Conservation (phyloP, 1,284 basidiomycete genomes). For the Rhodofomes roseus region DNA sequence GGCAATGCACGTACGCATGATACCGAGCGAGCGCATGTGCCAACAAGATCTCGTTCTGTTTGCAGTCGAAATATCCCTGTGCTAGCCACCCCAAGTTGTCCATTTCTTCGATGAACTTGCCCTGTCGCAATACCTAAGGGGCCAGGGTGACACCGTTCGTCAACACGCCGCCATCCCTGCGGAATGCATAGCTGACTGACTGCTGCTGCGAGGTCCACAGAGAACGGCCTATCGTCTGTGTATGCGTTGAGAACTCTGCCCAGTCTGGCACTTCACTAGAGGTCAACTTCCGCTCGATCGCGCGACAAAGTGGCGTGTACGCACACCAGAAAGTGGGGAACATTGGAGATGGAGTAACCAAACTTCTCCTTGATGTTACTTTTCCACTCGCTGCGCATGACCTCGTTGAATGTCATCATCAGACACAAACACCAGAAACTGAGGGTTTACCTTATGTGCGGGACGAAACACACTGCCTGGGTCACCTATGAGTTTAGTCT, state of each 20-base stretch:
- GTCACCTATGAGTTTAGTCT: slow-evolving; percentile 13
- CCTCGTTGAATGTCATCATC: background rate
- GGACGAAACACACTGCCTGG: background rate
- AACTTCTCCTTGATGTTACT: background rate
- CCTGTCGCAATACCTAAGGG: slow-evolving; percentile 49
- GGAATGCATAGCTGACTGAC: slow-evolving; percentile 28
- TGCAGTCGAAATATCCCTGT: slow-evolving; percentile 13
- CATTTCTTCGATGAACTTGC: slow-evolving; percentile 43
- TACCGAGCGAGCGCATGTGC: slow-evolving; percentile 18
- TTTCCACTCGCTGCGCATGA: background rate
- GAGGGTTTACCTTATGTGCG: background rate
- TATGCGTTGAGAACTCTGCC: slow-evolving; percentile 39
- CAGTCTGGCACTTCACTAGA: background rate
- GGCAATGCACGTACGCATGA: slow-evolving; percentile 14
- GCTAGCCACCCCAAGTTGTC: slow-evolving; percentile 19
- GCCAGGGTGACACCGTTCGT: background rate
- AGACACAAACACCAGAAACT: background rate
- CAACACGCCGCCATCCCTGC: background rate
- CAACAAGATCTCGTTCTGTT: slow-evolving; percentile 16
- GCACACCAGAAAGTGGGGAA: background rate
- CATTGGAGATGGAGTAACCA: background rate
- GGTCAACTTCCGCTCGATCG: background rate
- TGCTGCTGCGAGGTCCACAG: slow-evolving; percentile 49
- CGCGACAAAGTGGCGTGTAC: background rate
- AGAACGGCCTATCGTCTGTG: slow-evolving; percentile 43